Evolutionary conservation across 169 alveolate species (phyloP).

Genomic region (Plasmodium fragile): DNA sequence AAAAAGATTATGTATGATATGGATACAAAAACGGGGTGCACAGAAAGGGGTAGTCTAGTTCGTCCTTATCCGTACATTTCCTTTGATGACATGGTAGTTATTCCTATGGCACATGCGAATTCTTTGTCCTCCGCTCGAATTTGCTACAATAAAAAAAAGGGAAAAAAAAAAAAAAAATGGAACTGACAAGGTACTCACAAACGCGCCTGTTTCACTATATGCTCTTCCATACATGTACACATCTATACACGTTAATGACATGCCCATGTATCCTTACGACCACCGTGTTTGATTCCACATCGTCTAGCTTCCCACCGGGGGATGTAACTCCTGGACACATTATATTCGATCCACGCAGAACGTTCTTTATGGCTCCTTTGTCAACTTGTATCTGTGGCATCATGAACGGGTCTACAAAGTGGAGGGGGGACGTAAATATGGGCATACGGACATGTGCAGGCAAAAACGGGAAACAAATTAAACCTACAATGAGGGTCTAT

Average conservation of each 20-base stretch:
- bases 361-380: conserved; percentile 96
- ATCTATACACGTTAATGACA: conserved; percentile 23
- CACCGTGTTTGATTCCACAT: conserved; percentile 89
- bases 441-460: conserved; percentile 27
- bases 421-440: conserved; percentile 21
- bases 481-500: background rate
- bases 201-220: background rate
- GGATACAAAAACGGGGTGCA: background rate
- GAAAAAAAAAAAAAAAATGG: background rate
- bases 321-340: conserved; percentile 99
- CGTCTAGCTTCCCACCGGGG: conserved; percentile 96
- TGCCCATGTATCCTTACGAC: conserved; percentile 78
- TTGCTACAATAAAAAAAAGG: conserved; percentile 79
- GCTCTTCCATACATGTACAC: background rate
- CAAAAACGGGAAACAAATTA: background rate
- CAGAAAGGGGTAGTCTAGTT: background rate
- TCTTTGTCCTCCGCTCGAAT: conserved; percentile 94
- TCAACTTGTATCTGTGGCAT: conserved; percentile 97
- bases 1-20: background rate
- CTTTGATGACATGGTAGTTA: conserved; percentile 94
- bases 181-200: background rate
- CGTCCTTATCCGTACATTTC: conserved; percentile 88
- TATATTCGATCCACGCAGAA: conserved; percentile 96
- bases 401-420: conserved; percentile 92
- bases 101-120: conserved; percentile 97